Evolutionary conservation across 306 rosid genomes (phyloP), one percentile per base, ranked within the genome.

Genomic region (Cucurbita pepo): DNA sequence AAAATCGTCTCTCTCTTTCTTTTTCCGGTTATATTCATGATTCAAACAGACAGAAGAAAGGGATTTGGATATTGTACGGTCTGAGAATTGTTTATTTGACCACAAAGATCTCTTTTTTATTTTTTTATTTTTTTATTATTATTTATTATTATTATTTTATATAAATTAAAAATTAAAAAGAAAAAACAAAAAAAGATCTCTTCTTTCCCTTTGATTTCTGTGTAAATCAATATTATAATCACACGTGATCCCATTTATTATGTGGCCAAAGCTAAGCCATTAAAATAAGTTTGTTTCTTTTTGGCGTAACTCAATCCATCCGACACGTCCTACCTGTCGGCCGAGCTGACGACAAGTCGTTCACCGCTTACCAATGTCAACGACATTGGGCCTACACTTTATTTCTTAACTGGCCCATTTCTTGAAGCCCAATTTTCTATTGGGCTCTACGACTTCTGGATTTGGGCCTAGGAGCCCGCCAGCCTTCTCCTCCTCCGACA

Each of bases 1-100:
- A 80, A 50, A 74, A 52, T 71, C 80, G 74, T 52, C 78, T 60
- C 75, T 72, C 61, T 71, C 37, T 41, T 41, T 30, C 52, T 52
- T 38, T 71, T 40, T 52, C 62, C 50, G 43, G 4, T 71, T 16
- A 47, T 3, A 9, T 63, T 30, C 34, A 30, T 63, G 51, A 38
- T 63, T 63, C 70, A 64, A 64, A 44, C 10, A 50, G 4, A 43
- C 10, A 65, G 36, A 41, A 43, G 19, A 18, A 19, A 51, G 48
- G 70, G 70, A 4, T 40, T 8, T 63, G 70, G 70, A 41, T 63
- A 16, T 63, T 63, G 53, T 65, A 63, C 22, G 70, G 52, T 63
- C 70, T 40, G 14, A 30, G 15, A 41, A 63, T 41, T 3, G 10
- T 21, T 12, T 43, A 43, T 65, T 65, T 65, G 54, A 65, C 71